phyloP scores from a whole-genome alignment of 768 basidiomycete species.

The Omphalotus guepiniiformis region DNA sequence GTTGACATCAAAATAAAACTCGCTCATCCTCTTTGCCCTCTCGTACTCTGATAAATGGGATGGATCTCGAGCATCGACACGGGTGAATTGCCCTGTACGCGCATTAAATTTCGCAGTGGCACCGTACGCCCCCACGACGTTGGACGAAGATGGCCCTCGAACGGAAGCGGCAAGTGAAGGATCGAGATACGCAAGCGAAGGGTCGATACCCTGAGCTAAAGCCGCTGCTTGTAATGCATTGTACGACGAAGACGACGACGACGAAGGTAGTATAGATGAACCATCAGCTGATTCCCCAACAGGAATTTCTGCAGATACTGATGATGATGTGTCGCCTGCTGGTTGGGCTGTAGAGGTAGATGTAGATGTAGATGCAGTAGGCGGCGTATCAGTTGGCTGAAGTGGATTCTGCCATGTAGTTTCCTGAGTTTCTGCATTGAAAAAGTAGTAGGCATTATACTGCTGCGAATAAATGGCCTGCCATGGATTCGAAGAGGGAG shows the following conservation, averaged over 20 bases:
- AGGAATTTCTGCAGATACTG: constrained; percentile 17
- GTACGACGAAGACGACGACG: constrained; percentile 30
- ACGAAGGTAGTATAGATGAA: constrained; percentile 19
- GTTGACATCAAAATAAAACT: constrained; percentile 83
- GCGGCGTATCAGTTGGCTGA: constrained; percentile 27
- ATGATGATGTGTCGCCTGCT: constrained; percentile 18
- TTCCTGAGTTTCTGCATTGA: constrained; percentile 67
- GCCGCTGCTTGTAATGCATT: constrained; percentile 66
- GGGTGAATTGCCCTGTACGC: constrained; percentile 73
- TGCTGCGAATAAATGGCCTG: constrained; percentile 78
- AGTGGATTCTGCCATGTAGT: constrained; percentile 86
- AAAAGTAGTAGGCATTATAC: constrained; percentile 84
- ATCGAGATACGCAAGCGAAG: constrained; percentile 75
- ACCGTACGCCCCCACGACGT: constrained; percentile 33
- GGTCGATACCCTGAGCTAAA: constrained; percentile 77
- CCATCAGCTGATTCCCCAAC: background rate
- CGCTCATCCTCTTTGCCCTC: constrained; percentile 80
- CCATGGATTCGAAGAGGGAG: constrained; percentile 41
- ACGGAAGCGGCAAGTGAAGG: constrained; percentile 53
- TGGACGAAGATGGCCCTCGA: constrained; percentile 26
- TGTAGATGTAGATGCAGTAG: constrained; percentile 21
- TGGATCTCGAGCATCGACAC: constrained; percentile 64
- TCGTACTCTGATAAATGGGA: constrained; percentile 77
- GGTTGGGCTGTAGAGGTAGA: constrained; percentile 18
- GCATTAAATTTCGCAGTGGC: constrained; percentile 76